Evolutionary conservation across 192 early-diverging fungal genomes (phyloP), one percentile per base, ranked within the genome.

Genomic region (Geranomyces variabilis): DNA sequence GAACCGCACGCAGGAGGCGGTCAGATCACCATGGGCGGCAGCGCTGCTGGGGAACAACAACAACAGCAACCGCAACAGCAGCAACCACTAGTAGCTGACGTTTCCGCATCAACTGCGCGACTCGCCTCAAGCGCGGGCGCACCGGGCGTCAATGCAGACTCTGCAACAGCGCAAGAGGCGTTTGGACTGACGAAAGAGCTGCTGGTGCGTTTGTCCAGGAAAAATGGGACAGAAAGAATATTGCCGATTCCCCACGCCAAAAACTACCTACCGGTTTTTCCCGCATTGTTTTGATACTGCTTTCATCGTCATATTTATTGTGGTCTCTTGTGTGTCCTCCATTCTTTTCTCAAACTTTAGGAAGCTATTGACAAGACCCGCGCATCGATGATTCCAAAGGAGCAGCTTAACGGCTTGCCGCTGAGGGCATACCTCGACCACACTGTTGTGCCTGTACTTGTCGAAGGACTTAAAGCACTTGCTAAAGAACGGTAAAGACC

Each of bases 391-490:
- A n/a, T 59, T 24, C 26, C 49, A 14, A 65, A 24, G 26, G 63
- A 74, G 15, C 71, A 68, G 19, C 29, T 77, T 4, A 75, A 81
- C n/a, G 26, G 65, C 0, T 72, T 86, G 10, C 85, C 85, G 5
- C 60, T 73, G 21, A 70, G 83, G 46, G 51, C 80, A 1, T 86
- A 86, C 63, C 65, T 86, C 9, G 83, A 84, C 47, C 80, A 84
- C 51, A 83, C 81, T 13, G 76, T 86, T 1, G 69, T 86, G 8
- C 85, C 85, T 21, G 67, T 80, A 21, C 69, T 86, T 45, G 64
- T 86, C 46, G 85, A 86, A 53, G 85, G 85, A 7, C 62, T 86
- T 30, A 84, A 81, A 47, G 59, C 72, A 22, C 67, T 86, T 5
- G 71, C 71, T 10, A 83, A 75, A 55, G 85, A 86, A 71, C 49